Base-by-base conservation (phyloP, 2,329 filamentous ascomycete species). In the Colletotrichum liriopes region DNA sequence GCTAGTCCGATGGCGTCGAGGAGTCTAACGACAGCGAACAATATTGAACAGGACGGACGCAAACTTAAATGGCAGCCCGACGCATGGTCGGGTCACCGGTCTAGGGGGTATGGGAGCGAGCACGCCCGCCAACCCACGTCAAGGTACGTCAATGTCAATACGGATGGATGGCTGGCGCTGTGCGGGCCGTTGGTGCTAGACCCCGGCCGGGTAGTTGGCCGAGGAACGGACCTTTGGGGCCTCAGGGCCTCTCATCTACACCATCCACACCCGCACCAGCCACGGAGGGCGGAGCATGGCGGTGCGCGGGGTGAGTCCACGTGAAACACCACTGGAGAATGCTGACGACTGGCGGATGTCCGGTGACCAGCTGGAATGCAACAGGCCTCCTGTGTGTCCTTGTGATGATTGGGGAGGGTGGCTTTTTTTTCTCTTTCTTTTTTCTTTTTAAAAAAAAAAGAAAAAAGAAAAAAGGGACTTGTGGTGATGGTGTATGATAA, bases 231-330 rank as follows among this genome's bases (percentile, higher is more conserved):
- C 18, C 29, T 51, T 49, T n/a, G 8, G 47, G 11, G n/a, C 11
- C 43, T 59, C 41, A 37, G 6, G 26, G 51, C 41, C 12, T 49
- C 59, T 52, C 51, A n/a, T 20, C 47, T 37, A 20, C 51, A 52
- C 29, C 69, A 68, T 65, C 69, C 65, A 68, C 65, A 71, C 35
- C 55, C 45, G 49, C 51, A 58, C n/a, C 69, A 72, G 69, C 69
- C 65, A 68, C 65, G 14, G 32, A 20, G n/a, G 23, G 39, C 59
- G 37, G 45, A 58, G 54, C 35, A 63, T 63, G 69, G 69, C 69
- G 56, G 69, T 72, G 69, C 65, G 14, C 18, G 52, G 51, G 37
- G 20, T 32, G 39, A 14, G n/a, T 26, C 65, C 68, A 71, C 69
- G 69, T 69, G 69, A 67, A 67, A 60, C 5, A 39, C 5, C 32